These are phyloP conservation scores for Acidomyces sp. DNA, from an alignment of 495 filamentous ascomycete species.

Conservation along the genomic window DNA sequence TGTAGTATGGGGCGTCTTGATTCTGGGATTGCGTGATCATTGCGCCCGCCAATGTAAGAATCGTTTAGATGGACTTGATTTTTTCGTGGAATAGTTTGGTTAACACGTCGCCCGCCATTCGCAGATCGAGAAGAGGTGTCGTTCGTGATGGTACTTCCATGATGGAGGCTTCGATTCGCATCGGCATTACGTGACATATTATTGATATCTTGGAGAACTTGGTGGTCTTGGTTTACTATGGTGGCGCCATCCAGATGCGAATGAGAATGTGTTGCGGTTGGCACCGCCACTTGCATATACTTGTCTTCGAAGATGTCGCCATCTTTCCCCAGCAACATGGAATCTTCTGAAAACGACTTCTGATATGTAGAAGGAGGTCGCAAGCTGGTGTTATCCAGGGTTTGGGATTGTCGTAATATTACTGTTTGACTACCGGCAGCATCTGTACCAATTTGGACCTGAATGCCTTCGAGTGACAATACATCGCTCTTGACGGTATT, in stretches of 20 bases:
- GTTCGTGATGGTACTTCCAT: too few relatives aligned
- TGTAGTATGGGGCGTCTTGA: neutral
- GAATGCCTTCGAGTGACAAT: constrained; percentile 12
- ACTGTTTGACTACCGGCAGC: constrained; percentile 22
- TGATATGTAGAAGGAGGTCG: constrained; percentile 4
- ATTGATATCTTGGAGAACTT: too few relatives aligned
- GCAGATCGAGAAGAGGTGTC: too few relatives aligned
- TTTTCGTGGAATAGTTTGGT: too few relatives aligned
- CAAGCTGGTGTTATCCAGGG: constrained; percentile 12
- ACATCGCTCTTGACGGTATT: constrained; percentile 18
- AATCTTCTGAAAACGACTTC: constrained; percentile 20
- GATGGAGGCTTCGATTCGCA: too few relatives aligned
- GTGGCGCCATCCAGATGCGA: too few relatives aligned
- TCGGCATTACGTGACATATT: too few relatives aligned
- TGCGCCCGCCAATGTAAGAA: neutral
- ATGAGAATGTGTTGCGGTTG: too few relatives aligned
- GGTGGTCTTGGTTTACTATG: too few relatives aligned
- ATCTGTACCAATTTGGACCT: constrained; percentile 25
- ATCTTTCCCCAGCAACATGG: constrained; percentile 25
- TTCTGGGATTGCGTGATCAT: neutral
- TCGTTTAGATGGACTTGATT: too few relatives aligned
- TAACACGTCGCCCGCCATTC: too few relatives aligned
- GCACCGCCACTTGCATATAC: too few relatives aligned
- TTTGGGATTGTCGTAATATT: constrained; percentile 8
- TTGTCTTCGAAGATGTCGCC: constrained; percentile 2